Evolutionary conservation across 805 yeast genomes (phyloP).

Genomic region (Metschnikowia bowlesiae): DNA sequence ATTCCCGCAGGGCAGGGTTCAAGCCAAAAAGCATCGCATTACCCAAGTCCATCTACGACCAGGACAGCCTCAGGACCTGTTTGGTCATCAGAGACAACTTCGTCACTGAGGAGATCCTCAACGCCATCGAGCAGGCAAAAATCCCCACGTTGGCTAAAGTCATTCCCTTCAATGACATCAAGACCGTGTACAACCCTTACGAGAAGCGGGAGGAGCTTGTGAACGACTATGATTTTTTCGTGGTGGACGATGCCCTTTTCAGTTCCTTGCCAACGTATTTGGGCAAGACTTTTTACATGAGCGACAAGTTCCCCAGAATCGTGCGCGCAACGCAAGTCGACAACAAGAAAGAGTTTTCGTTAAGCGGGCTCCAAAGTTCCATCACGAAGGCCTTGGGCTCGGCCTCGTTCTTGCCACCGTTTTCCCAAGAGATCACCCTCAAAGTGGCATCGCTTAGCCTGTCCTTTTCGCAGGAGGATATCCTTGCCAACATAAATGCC

Average conservation of each 20-base stretch:
- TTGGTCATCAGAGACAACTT: constrained; percentile 62
- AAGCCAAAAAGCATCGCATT: constrained; percentile 51
- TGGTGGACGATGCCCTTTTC: constrained; percentile 80
- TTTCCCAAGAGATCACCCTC: constrained; percentile 64
- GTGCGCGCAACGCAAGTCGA: constrained; percentile 40
- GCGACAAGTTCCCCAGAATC: constrained; percentile 63
- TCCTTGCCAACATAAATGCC: constrained; percentile 57
- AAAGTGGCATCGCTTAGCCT: constrained; percentile 55
- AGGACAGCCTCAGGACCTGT: constrained; percentile 50
- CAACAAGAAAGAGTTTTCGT: constrained; percentile 41
- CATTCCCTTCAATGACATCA: constrained; percentile 68
- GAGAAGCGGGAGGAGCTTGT: constrained; percentile 80
- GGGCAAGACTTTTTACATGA: constrained; percentile 70
- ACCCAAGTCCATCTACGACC: constrained; percentile 42
- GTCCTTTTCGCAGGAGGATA: constrained; percentile 39
- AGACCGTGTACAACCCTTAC: constrained; percentile 80
- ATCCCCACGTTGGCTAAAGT: constrained; percentile 50
- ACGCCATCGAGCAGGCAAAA: constrained; percentile 42
- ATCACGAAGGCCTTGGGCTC: constrained; percentile 55
- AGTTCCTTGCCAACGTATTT: constrained; percentile 76
- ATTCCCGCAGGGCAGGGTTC: constrained; percentile 53
- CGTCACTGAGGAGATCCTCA: constrained; percentile 42
- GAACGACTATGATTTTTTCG: constrained; percentile 65
- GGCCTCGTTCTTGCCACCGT: constrained; percentile 62
- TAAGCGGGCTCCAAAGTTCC: constrained; percentile 51